Evolutionary conservation across 2,329 filamentous ascomycete species (phyloP).

Genomic region (Aspergillus sp.): DNA sequence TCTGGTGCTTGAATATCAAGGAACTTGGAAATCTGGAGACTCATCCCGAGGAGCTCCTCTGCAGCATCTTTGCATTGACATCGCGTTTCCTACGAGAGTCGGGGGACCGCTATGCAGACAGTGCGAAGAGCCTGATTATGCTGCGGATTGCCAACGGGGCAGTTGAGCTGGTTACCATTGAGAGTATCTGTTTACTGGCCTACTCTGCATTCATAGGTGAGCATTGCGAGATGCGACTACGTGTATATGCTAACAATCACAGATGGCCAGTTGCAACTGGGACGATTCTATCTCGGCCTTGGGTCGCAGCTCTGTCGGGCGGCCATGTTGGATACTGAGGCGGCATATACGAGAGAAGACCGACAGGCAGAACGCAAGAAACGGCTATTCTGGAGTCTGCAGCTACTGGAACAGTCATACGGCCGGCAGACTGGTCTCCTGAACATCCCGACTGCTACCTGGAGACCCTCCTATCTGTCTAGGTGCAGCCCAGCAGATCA

Average conservation of each 20-base stretch:
- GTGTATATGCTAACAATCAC: background rate
- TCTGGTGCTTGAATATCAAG: slow-evolving; percentile 38
- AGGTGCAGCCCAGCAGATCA: slow-evolving; percentile 2
- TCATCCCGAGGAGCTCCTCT: slow-evolving; percentile 34
- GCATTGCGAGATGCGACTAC: too few relatives aligned
- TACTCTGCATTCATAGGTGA: slow-evolving; percentile 53
- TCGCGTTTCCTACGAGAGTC: slow-evolving; percentile 31
- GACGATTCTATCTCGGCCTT: slow-evolving; percentile 53
- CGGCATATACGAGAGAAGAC: slow-evolving; percentile 39
- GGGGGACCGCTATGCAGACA: slow-evolving; percentile 38
- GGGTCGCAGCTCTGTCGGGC: slow-evolving; percentile 53
- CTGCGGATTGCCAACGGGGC: slow-evolving; percentile 53
- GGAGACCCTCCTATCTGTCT: slow-evolving; percentile 37
- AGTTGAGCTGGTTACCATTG: slow-evolving; percentile 51
- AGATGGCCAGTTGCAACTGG: slow-evolving; percentile 52
- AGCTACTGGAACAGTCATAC: slow-evolving; percentile 52
- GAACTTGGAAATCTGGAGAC: slow-evolving; percentile 29
- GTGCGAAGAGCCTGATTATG: slow-evolving; percentile 43
- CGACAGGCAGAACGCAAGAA: slow-evolving; percentile 47
- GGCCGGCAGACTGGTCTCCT: slow-evolving; percentile 49
- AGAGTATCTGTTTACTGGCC: slow-evolving; percentile 52
- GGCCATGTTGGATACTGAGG: slow-evolving; percentile 49
- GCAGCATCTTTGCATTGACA: slow-evolving; percentile 34
- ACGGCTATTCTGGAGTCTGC: slow-evolving; percentile 53
- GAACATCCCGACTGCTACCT: slow-evolving; percentile 43